Base-by-base conservation (phyloP, 129 eudicot species). In the Ambrosia artemisiifolia region DNA sequence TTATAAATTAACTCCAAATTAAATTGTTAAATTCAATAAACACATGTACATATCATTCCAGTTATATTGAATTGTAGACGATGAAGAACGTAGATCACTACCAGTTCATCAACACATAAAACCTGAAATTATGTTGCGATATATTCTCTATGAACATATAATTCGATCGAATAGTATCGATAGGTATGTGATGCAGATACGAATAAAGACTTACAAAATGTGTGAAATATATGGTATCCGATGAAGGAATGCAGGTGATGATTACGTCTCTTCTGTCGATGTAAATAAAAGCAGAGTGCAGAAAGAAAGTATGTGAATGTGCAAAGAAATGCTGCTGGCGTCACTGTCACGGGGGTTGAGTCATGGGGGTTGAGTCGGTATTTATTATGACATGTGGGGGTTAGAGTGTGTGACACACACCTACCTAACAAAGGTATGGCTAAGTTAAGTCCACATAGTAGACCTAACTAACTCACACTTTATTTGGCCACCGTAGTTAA, bases 171-270 rank as follows among this genome's bases (percentile, higher is more conserved):
- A 68, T n/a, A 48, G 32, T 32, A 51, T 36, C 50, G 40, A 51
- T 19, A 19, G 13, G 65, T 18, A 13, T 72, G 13, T 40, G 9
- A 71, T 24, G 55, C 46, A 60, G 47, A 72, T 59, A 72, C 12
- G 69, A 72, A 63, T 24, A 72, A 48, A 61, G 50, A 73, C 78
- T 73, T 73, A 73, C 78, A 48, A 28, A 34, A 36, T 3, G 11
- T 1, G 11, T 12, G n/a, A n/a, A n/a, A 44, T 1, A 13, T 71
- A 43, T 24, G 66, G 1, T 57, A 9, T 42, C 46, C 46, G 76
- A 24, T 11, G n/a, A 28, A 32, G n/a, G 38, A 16, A 54, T 20
- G 28, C 42, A n/a, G 57, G 33, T 57, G 67, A 42, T 57, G 67
- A 71, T 71, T 43, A 28, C 44, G 76, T 49, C 35, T 7, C 69